A percentile compares a stretch with the other conserved stretches of the same genome.
Conservation (phyloP, 352 stramenopile genomes). For the Globisporangium barbulae region DNA sequence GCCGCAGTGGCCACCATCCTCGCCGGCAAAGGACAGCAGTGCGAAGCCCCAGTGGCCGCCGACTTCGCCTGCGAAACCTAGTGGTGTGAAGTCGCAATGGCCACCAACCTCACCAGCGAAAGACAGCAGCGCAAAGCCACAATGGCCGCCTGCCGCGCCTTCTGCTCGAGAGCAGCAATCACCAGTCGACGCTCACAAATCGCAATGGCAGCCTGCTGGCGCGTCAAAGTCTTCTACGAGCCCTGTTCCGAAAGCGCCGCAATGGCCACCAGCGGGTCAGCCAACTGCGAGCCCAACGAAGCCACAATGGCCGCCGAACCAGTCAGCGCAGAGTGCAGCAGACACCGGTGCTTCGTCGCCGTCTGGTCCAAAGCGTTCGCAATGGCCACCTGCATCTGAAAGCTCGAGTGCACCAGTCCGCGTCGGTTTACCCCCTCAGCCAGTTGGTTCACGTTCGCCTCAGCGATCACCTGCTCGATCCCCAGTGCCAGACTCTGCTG, state of each 20-base stretch:
- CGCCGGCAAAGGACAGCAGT: conserved; percentile 19
- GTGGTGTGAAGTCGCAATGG: conserved; percentile 29
- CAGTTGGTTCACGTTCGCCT: conserved; percentile 22
- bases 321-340: conserved; percentile 18
- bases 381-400: conserved; percentile 42
- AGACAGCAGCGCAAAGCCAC: conserved; percentile 18
- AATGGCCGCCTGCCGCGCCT: conserved; percentile 34
- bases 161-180: conserved; percentile 1
- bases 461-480: conserved; percentile 22
- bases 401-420: background rate
- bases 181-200: background rate
- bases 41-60: conserved; percentile 25
- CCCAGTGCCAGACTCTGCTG: conserved; percentile 3
- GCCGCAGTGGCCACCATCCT: conserved; percentile 35
- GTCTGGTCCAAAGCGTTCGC: conserved; percentile 26
- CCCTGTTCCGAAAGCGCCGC: conserved; percentile 7
- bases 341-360: conserved; percentile 1
- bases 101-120: conserved; percentile 27
- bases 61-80: conserved; percentile 12
- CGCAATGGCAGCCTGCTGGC: conserved; percentile 37
- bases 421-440: conserved; percentile 10
- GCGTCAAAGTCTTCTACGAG: conserved; percentile 10
- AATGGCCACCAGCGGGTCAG: conserved; percentile 15
- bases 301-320: conserved; percentile 38
- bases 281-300: conserved; percentile 23